Conservation (phyloP, 148 eudicot species). For the Amaranthus hypochondriacus region DNA sequence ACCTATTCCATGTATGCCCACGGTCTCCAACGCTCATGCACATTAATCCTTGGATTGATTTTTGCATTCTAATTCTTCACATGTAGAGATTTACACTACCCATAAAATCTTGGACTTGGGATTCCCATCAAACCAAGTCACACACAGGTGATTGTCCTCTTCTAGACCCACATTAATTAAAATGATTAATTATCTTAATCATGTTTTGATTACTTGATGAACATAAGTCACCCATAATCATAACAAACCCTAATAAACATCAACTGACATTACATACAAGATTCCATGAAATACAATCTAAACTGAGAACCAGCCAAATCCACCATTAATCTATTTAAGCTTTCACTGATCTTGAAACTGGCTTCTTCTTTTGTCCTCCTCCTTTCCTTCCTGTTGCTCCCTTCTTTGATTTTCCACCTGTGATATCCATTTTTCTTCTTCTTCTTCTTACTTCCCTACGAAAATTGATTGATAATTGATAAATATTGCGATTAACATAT, state of each 20-base stretch:
- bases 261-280: neutral
- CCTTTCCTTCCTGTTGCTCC: slow-evolving; percentile 27
- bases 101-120: too few species aligned
- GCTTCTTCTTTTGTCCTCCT: slow-evolving; percentile 29
- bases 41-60: too few species aligned
- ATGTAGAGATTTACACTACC: too few species aligned
- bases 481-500: neutral
- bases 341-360: slow-evolving; percentile 20
- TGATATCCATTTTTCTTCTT: neutral
- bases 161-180: too few species aligned
- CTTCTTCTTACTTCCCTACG: neutral
- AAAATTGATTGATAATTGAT: neutral
- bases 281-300: neutral
- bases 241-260: neutral
- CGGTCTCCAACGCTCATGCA: too few species aligned
- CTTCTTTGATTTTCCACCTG: slow-evolving; percentile 17
- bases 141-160: too few species aligned
- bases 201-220: too few species aligned
- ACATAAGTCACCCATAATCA: too few species aligned
- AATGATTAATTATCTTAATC: too few species aligned
- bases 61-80: too few species aligned
- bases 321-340: neutral
- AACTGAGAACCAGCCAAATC: neutral
- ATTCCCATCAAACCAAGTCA: too few species aligned
- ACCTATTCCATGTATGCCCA: too few species aligned